Evolutionary conservation across 1,284 basidiomycete species (phyloP), one percentile per base, ranked within the genome.

Genomic region (Sanguinoderma infundibulare): DNA sequence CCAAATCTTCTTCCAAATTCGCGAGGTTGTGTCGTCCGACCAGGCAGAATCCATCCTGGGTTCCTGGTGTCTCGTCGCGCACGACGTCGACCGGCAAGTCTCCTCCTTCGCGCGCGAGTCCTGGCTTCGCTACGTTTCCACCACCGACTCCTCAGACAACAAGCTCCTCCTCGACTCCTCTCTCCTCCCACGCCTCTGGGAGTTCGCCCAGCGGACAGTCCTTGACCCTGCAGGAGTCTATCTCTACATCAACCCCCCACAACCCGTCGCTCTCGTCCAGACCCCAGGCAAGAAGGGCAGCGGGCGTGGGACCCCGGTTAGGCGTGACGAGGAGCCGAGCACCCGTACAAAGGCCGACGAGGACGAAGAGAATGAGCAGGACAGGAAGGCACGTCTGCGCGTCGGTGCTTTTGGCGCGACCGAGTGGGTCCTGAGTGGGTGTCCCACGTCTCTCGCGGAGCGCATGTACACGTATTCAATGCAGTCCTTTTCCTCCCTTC

Each of bases 11-110:
- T 82, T 84, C 59, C 85, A 86, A 62, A 74, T 93, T 0, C 77
- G 77, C 53, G 90, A 93, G 54, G 74, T 78, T 1, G 81, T 81
- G 0, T 77, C 82, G 12, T 68, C 78, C 30, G 78, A 82, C 57
- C 89, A 94, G 67, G 74, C 85, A n/a, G 84, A 91, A 51, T 83
- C 82, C 39, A 81, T 96, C 34, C 75, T 96, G 0, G 95, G 94
- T 0, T 86, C 91, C 7, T 97, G 94, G 94, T 86, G 81, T 60
- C 82, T 94, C 66, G 81, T 87, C 2, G 82, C 87, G 20, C 83
- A 90, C 71, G 95, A 96, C 67, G 75, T 87, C 24, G 94, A 95
- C 69, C 81, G 87, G 17, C 75, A 78, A 3, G 87, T 94, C 17
- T 75, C 87, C 2, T 68, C 73, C 0, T 72, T 78, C 17, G 87